phyloP scores from a whole-genome alignment of 1,284 basidiomycete species.

The Pholiota adiposa region DNA sequence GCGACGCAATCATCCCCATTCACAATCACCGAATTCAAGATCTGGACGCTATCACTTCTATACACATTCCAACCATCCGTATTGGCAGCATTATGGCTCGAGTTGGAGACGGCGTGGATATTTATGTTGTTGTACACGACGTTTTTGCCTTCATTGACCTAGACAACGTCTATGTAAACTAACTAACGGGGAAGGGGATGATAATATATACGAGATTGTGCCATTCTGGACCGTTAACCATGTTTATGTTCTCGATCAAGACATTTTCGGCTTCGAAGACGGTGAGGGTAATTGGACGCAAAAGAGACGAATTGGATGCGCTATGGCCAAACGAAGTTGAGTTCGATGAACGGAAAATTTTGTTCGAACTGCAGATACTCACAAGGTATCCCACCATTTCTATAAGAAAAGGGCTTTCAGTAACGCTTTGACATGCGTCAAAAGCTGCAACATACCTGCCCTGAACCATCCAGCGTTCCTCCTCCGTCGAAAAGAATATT shows the following conservation, averaged over 20 bases:
- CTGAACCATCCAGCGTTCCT: constrained; percentile 63
- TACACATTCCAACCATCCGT: constrained; percentile 73
- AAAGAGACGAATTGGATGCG: constrained; percentile 49
- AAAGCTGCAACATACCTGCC: constrained; percentile 42
- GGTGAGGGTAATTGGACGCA: constrained; percentile 64
- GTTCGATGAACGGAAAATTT: too few species aligned
- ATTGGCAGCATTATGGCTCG: constrained; percentile 47
- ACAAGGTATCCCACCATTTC: constrained; percentile 61
- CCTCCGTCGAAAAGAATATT: constrained; percentile 62
- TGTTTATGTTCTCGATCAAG: constrained; percentile 54
- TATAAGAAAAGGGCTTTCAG: constrained; percentile 7
- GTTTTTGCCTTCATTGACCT: constrained; percentile 51
- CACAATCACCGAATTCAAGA: constrained; percentile 56
- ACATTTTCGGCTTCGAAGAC: constrained; percentile 61
- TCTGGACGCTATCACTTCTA: constrained; percentile 54
- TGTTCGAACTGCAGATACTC: constrained; percentile 21
- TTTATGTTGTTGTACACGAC: constrained; percentile 51
- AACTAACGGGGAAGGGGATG: constrained; percentile 4
- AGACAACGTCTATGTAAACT: neutral
- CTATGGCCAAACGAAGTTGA: constrained; percentile 22
- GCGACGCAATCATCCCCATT: constrained; percentile 70
- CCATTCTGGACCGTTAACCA: constrained; percentile 54
- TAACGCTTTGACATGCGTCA: constrained; percentile 10
- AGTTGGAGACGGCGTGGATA: constrained; percentile 49
- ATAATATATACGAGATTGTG: constrained; percentile 47